Percentiles rank a stretch among this genome's conserved stretches.
Evolutionary conservation across 1,284 basidiomycete genomes (phyloP).

Genomic region (Irpex lacteus): DNA sequence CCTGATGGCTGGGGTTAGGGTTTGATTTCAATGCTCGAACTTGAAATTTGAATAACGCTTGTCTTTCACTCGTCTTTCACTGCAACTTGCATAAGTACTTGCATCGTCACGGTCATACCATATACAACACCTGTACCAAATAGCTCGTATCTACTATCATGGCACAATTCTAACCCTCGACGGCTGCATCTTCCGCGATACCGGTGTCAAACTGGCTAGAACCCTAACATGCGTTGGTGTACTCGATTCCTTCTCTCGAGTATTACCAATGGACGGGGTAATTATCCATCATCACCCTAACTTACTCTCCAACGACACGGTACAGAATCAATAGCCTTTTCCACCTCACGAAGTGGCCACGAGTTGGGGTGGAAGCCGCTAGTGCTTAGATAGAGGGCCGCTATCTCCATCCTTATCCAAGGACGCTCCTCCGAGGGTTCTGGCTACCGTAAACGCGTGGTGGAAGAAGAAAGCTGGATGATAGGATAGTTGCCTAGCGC

Average conservation of each 20-base stretch:
- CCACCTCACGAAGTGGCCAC: background rate
- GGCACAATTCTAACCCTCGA: too few relatives aligned
- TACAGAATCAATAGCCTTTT: background rate
- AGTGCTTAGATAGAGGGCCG: background rate
- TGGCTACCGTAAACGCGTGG: background rate
- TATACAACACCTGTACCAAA: too few relatives aligned
- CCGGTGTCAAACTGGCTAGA: too few relatives aligned
- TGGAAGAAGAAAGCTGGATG: background rate
- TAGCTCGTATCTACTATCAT: too few relatives aligned
- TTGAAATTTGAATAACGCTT: background rate
- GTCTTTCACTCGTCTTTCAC: too few relatives aligned
- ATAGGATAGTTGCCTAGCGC: background rate
- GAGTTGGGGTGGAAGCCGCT: background rate
- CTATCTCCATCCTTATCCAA: background rate
- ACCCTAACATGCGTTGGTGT: too few relatives aligned
- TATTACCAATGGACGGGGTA: too few relatives aligned
- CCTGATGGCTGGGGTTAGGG: background rate
- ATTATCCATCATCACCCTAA: background rate
- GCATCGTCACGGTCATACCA: too few relatives aligned
- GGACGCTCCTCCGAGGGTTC: background rate
- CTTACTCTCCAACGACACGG: background rate
- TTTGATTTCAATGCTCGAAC: background rate
- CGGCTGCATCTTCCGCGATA: too few relatives aligned
- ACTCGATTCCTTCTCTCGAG: too few relatives aligned
- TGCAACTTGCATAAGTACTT: too few relatives aligned